Conservation (phyloP, 2,329 filamentous ascomycete species). For the Ascocoryne sarcoides region DNA sequence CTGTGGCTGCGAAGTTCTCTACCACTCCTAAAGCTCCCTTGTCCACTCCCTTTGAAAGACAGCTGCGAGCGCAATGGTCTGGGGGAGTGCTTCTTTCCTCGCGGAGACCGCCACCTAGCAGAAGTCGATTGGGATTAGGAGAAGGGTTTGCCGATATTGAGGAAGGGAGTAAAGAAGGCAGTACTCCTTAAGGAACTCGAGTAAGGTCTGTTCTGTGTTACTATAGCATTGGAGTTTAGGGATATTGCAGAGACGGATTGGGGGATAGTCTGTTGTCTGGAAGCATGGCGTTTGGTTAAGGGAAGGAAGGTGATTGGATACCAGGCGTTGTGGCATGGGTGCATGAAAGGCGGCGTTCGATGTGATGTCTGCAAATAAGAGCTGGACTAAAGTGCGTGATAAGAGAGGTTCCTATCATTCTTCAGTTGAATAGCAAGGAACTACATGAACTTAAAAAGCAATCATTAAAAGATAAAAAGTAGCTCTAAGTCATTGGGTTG, state of each 20-base stretch:
- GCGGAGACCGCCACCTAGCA: constrained; percentile 11
- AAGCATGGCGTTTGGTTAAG: constrained; percentile 13
- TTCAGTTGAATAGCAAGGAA: neutral
- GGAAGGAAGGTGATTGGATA: constrained; percentile 19
- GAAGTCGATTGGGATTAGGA: constrained; percentile 16
- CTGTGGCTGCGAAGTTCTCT: constrained; percentile 31
- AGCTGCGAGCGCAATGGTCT: constrained; percentile 27
- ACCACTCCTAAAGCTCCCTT: constrained; percentile 37
- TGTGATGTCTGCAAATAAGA: constrained; percentile 13
- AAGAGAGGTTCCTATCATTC: neutral
- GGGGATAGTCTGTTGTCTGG: neutral
- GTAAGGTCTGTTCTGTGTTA: constrained; percentile 2
- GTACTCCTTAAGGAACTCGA: constrained; percentile 17
- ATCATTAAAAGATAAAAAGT: neutral
- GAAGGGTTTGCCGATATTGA: constrained; percentile 23
- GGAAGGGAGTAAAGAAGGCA: constrained; percentile 11
- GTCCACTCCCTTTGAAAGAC: constrained; percentile 35
- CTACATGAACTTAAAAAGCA: neutral
- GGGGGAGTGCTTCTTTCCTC: constrained; percentile 14
- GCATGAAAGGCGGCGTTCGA: constrained; percentile 11
- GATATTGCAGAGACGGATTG: neutral
- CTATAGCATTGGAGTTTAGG: constrained; percentile 5
- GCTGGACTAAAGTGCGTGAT: neutral
- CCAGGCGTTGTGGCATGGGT: constrained; percentile 4
- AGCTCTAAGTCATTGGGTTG: too few relatives aligned